Evolutionary conservation across 2,329 filamentous ascomycete genomes (phyloP), one percentile per base, ranked within the genome.

Genomic region (Neonectria magnoliae): DNA sequence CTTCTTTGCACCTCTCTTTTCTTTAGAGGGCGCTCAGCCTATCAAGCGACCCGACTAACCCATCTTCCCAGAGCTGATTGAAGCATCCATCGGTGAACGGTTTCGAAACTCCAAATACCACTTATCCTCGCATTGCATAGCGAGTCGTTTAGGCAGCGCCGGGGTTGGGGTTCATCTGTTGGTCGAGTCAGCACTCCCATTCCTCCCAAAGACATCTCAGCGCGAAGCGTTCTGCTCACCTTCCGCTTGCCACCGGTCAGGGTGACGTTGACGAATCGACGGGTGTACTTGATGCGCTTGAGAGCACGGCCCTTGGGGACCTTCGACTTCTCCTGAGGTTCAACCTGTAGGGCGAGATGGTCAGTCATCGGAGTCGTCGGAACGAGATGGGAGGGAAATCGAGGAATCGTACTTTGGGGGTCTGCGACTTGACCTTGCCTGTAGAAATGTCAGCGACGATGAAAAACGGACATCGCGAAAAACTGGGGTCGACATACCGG

Each of bases 221-320:
- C 36, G 22, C 45, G 9, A 18, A 14, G 18, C 16, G 20, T 27
- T 67, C 61, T 67, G 72, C 85, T 80, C 83, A 96, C 93, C 93
- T 98, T 98, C 85, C 95, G 89, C 94, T 98, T 98, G 87, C 95
- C 95, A 84, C 94, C 94, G 74, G 94, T 97, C 85, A 97, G 89
- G 80, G 93, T 96, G 81, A 98, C 94, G 86, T 98, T 98, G 77
- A 98, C 94, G 88, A 98, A 98, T 80, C 95, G 94, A 83, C 95
- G 92, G 77, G 93, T 97, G 90, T 98, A 98, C 83, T 89, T 90
- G 82, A 97, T 90, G 80, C 95, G 90, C 94, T 98, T 98, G 87
- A 96, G 93, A 77, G 95, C 95, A 81, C 95, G 94, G 81, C 95
- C 95, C 91, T 98, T 98, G 81, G 95, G 94, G 77, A 86, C 88